Evolutionary conservation across 495 filamentous ascomycete species (phyloP).

Genomic region (Tuber brumale): DNA sequence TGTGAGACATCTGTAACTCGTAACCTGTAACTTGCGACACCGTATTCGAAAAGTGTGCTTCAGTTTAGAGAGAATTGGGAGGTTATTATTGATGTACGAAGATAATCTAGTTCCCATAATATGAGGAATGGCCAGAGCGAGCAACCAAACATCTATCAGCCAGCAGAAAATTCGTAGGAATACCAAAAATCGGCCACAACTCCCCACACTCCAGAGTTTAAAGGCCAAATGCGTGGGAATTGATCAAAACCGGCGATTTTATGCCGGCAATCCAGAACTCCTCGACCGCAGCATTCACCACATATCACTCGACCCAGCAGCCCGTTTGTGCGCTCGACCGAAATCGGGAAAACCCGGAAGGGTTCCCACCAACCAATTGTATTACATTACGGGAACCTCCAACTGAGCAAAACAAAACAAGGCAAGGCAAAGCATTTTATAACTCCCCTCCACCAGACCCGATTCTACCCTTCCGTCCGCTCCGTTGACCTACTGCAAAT

Average conservation of each 20-base stretch:
- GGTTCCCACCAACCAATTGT: background rate
- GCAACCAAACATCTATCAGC: background rate
- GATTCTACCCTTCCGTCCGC: background rate
- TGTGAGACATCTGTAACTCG: background rate
- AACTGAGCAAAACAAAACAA: background rate
- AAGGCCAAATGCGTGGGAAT: background rate
- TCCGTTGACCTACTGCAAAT: conserved; percentile 20
- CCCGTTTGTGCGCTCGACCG: background rate
- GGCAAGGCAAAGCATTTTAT: background rate
- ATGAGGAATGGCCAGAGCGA: background rate
- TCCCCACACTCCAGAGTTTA: background rate
- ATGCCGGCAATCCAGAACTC: background rate
- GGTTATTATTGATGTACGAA: background rate
- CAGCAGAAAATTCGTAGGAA: background rate
- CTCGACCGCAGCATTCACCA: background rate
- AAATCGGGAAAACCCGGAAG: background rate
- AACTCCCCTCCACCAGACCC: background rate
- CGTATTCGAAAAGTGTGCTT: too few species aligned
- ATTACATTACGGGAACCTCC: background rate
- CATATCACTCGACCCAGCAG: background rate
- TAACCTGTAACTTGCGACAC: too few species aligned
- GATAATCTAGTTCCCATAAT: background rate
- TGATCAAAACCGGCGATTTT: background rate
- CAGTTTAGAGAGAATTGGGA: background rate
- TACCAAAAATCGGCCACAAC: background rate